A percentile compares a stretch with the other conserved stretches of the same genome.
Evolutionary conservation across 2,329 filamentous ascomycete genomes (phyloP).

Genomic region (Aspergillus spinulosporus): DNA sequence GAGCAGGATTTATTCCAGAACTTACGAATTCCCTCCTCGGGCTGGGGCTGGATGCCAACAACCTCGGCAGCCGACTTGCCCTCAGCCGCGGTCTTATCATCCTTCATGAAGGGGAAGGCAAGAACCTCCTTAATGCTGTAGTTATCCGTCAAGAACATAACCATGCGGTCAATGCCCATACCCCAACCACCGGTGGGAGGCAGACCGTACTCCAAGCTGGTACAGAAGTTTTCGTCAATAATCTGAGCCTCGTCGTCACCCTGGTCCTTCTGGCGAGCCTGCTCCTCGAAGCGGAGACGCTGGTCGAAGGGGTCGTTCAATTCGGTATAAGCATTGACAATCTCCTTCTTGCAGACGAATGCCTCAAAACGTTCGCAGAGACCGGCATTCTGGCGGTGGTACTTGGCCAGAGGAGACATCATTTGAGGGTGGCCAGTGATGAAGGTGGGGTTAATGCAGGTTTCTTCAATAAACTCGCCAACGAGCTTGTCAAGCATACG

Average conservation of each 20-base stretch:
- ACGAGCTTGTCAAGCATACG: conserved; percentile 95
- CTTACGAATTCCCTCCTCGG: conserved; percentile 61
- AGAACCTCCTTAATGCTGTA: conserved; percentile 96
- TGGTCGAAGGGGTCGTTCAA: conserved; percentile 97
- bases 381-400: conserved; percentile 76
- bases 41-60: conserved; percentile 58
- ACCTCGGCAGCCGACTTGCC: conserved; percentile 61
- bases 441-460: conserved; percentile 85
- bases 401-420: conserved; percentile 97
- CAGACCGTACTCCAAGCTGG: conserved; percentile 82
- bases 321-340: conserved; percentile 95
- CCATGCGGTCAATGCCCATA: conserved; percentile 89
- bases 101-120: conserved; percentile 98
- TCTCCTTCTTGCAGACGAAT: conserved; percentile 96
- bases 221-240: conserved; percentile 94
- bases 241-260: conserved; percentile 96
- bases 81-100: conserved; percentile 60
- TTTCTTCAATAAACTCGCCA: conserved; percentile 92
- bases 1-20: conserved; percentile 5
- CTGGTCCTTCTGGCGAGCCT: conserved; percentile 91
- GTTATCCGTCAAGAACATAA: conserved; percentile 95
- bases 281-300: conserved; percentile 87
- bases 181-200: conserved; percentile 96
- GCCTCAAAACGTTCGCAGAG: conserved; percentile 97
- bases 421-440: conserved; percentile 80